These are phyloP conservation scores for Thinopyrum elongatum DNA, from an alignment of 176 grass and related monocot species.

Conservation along the genomic window DNA sequence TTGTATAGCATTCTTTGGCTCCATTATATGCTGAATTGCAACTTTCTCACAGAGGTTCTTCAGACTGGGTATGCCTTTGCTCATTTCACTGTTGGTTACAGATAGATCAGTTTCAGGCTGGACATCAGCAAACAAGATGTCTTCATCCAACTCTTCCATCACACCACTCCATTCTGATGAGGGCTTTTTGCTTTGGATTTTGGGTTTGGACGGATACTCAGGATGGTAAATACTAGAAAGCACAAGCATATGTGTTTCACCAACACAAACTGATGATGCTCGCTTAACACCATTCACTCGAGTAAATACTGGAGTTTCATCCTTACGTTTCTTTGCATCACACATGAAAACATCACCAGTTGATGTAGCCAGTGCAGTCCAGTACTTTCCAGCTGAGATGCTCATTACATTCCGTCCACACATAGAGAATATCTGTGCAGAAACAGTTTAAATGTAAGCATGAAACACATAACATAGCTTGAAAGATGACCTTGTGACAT, in stretches of 20 bases:
- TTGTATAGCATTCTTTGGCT: slow-evolving; percentile 89
- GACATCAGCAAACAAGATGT: slow-evolving; percentile 54
- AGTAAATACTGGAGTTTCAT: slow-evolving; percentile 60
- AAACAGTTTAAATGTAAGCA: slow-evolving; percentile 22
- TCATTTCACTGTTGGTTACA: slow-evolving; percentile 27
- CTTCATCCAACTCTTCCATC: slow-evolving; percentile 77
- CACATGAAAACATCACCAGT: slow-evolving; percentile 97
- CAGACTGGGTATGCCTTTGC: slow-evolving; percentile 57
- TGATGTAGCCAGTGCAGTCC: slow-evolving; percentile 82
- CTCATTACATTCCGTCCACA: slow-evolving; percentile 67
- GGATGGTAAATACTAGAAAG: slow-evolving; percentile 90
- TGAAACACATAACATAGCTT: slow-evolving; percentile 14
- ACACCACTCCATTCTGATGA: slow-evolving; percentile 43
- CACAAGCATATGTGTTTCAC: slow-evolving; percentile 93
- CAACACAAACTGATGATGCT: slow-evolving; percentile 90
- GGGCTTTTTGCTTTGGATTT: slow-evolving; percentile 31
- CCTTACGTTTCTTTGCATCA: slow-evolving; percentile 89
- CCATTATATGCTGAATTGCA: slow-evolving; percentile 77
- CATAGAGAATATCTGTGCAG: slow-evolving; percentile 73
- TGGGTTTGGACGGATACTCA: slow-evolving; percentile 58
- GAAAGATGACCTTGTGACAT: slow-evolving; percentile 20
- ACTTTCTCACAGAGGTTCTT: slow-evolving; percentile 94
- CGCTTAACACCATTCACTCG: slow-evolving; percentile 87
- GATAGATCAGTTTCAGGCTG: slow-evolving; percentile 30
- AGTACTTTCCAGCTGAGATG: slow-evolving; percentile 95